Base-by-base conservation (phyloP, 2,329 filamentous ascomycete species). In the Phaeosphaeriaceae sp. region DNA sequence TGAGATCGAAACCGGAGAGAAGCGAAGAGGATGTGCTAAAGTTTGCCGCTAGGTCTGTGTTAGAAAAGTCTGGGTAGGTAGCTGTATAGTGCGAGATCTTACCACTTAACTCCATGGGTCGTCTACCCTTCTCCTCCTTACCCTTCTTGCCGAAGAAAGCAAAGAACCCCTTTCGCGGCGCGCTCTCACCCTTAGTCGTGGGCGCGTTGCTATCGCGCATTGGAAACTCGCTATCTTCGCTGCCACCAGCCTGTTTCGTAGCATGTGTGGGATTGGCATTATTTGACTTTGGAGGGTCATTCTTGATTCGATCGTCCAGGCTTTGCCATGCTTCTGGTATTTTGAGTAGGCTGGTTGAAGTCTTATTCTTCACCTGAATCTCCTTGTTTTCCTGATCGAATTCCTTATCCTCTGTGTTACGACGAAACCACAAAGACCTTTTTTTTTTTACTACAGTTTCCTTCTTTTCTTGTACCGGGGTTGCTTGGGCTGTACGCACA, bases 81-180 rank as follows among this genome's bases (percentile, higher is more conserved):
- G 11, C 18, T 18, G 4, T 2, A 5, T 13, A 26, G 37, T 16
- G n/a, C 16, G n/a, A 29, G 26, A 7, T 16, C 75, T 68, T 64
- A 81, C 78, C 65, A 44, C 59, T 70, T 48, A 72, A 54, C 30
- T 67, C 62, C 47, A 70, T 54, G 16, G 73, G 52, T 56, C 46
- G 51, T 48, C 64, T 71, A 38, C 50, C 52, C 48, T 74, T 72
- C 16, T 74, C 76, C 36, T 71, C 75, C 29, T 75, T 69, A 42
- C 74, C 70, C 56, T 79, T 81, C 60, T 78, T 81, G 35, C 80
- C 76, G 42, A 85, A 78, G 43, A 81, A 76, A 51, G 78, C 81
- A 35, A 82, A 73, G 50, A 84, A 77, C 6, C 79, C 77, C 48
- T 72, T 73, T 7, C 64, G 60, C 20, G 50, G 54, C 8, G 52